These are phyloP conservation scores for Adansonia rubrostipa DNA, from an alignment of 441 rosid species.

Conservation along the genomic window DNA sequence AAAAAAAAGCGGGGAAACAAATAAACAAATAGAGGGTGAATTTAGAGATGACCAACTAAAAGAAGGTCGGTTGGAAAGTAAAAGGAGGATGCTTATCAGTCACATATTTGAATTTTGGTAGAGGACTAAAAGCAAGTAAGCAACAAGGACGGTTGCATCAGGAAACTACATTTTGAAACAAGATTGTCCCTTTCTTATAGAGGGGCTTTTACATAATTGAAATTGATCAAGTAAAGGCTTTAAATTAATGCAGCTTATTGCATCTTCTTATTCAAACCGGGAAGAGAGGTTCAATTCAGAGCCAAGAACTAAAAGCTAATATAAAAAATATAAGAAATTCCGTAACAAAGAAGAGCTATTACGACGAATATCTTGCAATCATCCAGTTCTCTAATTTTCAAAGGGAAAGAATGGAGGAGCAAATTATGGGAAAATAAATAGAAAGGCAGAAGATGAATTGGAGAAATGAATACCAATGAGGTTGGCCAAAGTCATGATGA, in stretches of 20 bases:
- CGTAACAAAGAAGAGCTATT: not conserved
- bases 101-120: not conserved
- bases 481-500: conserved; percentile 71
- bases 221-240: not conserved
- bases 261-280: not conserved
- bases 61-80: not conserved
- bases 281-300: not conserved
- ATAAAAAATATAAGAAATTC: not conserved
- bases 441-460: not conserved
- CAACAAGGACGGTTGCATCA: not conserved
- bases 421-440: not conserved
- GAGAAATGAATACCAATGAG: conserved; percentile 61
- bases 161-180: not conserved
- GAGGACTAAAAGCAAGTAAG: not conserved
- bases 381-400: not conserved
- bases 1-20: not conserved
- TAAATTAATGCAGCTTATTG: not conserved
- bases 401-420: not conserved
- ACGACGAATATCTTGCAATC: not conserved
- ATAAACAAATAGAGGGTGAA: not conserved
- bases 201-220: not conserved
- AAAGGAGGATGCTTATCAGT: not conserved
- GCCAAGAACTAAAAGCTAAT: not conserved
- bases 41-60: not conserved
- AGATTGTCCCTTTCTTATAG: not conserved